Conservation (phyloP, 2,329 filamentous ascomycete species). For the Albophoma yamanashiensis region DNA sequence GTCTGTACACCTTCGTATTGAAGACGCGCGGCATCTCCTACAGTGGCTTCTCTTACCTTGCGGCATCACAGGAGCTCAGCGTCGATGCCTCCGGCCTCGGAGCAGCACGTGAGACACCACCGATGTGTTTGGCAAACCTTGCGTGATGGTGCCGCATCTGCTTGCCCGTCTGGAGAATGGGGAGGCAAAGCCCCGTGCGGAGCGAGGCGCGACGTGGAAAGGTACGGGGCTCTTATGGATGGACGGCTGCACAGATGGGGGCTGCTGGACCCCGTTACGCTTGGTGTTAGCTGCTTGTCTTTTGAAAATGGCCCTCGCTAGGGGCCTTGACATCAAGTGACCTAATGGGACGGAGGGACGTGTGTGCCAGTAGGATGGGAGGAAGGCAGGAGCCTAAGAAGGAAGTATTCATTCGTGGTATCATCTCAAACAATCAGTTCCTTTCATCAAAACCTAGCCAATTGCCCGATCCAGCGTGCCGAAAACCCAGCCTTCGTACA, state of each 20-base stretch:
- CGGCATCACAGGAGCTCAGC: background rate
- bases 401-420: background rate
- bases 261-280: no score
- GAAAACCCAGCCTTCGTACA: background rate
- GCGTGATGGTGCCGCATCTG: background rate
- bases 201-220: background rate
- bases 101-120: background rate
- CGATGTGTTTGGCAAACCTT: background rate
- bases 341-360: background rate
- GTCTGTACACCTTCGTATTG: no score
- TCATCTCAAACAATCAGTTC: background rate
- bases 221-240: no score
- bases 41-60: no score
- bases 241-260: background rate
- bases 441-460: background rate
- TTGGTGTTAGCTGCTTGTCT: background rate
- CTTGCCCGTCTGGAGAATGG: background rate
- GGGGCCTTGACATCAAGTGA: background rate
- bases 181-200: no score
- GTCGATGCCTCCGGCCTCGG: background rate
- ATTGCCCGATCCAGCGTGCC: background rate
- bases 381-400: background rate
- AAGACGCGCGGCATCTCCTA: no score
- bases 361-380: background rate
- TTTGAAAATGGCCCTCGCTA: background rate